Percentiles rank a stretch among this genome's conserved stretches.
Evolutionary conservation across 1,284 basidiomycete genomes (phyloP).

Genomic region (Leucoagaricus sp.): DNA sequence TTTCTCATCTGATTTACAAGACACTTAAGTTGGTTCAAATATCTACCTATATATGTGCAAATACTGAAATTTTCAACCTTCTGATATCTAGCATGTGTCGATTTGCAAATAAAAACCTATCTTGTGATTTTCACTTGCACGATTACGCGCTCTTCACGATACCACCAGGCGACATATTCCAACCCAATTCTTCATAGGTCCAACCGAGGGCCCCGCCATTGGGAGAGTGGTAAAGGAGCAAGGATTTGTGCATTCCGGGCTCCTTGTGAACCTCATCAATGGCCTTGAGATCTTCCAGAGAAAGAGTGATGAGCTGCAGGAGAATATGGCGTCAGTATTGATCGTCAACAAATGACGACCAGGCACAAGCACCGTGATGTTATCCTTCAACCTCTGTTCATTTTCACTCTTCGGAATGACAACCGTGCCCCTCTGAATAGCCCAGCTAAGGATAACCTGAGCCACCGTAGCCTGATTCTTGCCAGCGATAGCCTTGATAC

Average conservation of each 20-base stretch:
- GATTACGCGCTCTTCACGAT: constrained; percentile 22
- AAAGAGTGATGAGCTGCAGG: constrained; percentile 37
- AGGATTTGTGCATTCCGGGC: constrained; percentile 48
- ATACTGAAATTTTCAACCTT: too few relatives aligned
- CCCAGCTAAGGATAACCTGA: constrained; percentile 74
- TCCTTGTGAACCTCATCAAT: constrained; percentile 42
- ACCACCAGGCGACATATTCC: constrained; percentile 45
- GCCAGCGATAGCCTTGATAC: constrained; percentile 61
- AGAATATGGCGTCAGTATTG: not conserved
- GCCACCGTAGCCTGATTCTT: constrained; percentile 59
- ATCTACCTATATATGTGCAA: too few relatives aligned
- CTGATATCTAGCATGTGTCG: too few relatives aligned
- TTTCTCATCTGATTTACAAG: too few relatives aligned
- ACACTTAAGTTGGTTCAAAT: too few relatives aligned
- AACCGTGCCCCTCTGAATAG: constrained; percentile 58
- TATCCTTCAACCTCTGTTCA: constrained; percentile 60
- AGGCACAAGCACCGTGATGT: constrained; percentile 42
- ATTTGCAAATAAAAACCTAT: too few relatives aligned
- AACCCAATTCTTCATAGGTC: constrained; percentile 52
- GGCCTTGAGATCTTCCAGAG: constrained; percentile 38
- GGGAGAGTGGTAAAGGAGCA: constrained; percentile 34
- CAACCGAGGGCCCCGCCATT: constrained; percentile 46
- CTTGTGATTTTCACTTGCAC: too few relatives aligned
- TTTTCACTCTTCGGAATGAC: constrained; percentile 77
- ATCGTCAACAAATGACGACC: constrained; percentile 6